Conservation (phyloP, 305 asterid species). For the Plantago coronopus region DNA sequence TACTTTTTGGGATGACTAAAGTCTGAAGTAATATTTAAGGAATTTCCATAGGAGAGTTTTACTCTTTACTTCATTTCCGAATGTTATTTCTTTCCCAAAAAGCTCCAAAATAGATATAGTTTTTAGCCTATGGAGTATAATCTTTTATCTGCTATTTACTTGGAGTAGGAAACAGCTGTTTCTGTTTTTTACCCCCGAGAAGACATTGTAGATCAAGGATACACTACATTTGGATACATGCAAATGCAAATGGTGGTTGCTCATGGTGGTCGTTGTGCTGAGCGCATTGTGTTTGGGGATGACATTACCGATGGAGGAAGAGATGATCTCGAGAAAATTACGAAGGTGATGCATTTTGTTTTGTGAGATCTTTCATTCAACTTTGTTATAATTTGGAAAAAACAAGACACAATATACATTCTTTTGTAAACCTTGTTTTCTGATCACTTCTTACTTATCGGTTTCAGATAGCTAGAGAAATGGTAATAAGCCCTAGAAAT, state of each 20-base stretch:
- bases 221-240: slow-evolving; percentile 91
- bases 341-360: slow-evolving; percentile 51
- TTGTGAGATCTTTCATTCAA: not conserved
- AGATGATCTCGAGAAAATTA: slow-evolving; percentile 88
- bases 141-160: slow-evolving; percentile 23
- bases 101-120: too few species aligned
- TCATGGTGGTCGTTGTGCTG: slow-evolving; percentile 99
- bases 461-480: slow-evolving; percentile 92
- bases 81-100: too few species aligned
- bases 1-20: too few species aligned
- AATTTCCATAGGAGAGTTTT: too few species aligned
- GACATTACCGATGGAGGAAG: slow-evolving; percentile 93
- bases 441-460: slow-evolving; percentile 14
- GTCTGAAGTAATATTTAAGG: not conserved
- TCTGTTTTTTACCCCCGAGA: slow-evolving; percentile 98
- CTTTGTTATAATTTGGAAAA: not conserved
- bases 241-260: slow-evolving; percentile 99
- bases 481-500: slow-evolving; percentile 94
- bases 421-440: slow-evolving; percentile 3
- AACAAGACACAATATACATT: not conserved
- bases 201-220: slow-evolving; percentile 87
- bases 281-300: slow-evolving; percentile 85
- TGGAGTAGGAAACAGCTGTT: slow-evolving; percentile 93
- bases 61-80: too few species aligned
- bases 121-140: too few species aligned